Base-by-base conservation (phyloP, 1,139 yeast genomes). In the Lodderomyces jiufengensis region DNA sequence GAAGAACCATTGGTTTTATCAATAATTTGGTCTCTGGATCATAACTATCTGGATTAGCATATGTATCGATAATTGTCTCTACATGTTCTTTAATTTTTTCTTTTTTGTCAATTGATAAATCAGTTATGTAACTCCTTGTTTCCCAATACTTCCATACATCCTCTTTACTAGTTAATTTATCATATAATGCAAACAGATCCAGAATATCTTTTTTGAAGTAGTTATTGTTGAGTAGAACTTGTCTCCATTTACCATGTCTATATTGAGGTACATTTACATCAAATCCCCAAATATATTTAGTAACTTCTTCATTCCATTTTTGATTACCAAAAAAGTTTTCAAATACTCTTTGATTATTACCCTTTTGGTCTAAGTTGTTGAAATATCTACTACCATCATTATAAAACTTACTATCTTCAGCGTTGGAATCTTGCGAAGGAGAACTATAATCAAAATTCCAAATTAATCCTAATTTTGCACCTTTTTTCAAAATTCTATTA, bases 381-480 rank as follows among this genome's bases (percentile, higher is more conserved):
- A 31, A 45, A 22, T 41, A 44, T 15, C 26, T n/a, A 13, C 39
- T 37, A 4, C 44, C 40, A 21, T 38, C 43, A 33, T 45, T 38
- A 26, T 28, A 34, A 26, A 33, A 44, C n/a, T 37, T 32, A 3
- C 41, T 23, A 2, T 41, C 29, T 20, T 20, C 25, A 32, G 38
- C 36, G 2, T 24, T 10, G 5, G 38, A 23, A 24, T 38, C 37
- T 25, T 50, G 55, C 24, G 48, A 43, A 7, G 33, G 27, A 3
- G 59, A 48, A 14, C 59, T 50, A 24, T 66, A 65, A 49, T 80
- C 85, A 45, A 66, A 74, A 52, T 80, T 80, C 86, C 86, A 80
- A 40, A 80, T 69, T 36, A 78, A 52, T 0, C 80, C 84, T 22
- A 80, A 60, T 13, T 55, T 60, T 0, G 82, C 80, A 7, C 38